Base-by-base conservation (phyloP, 495 filamentous ascomycete genomes). In the Xylaria grammica region DNA sequence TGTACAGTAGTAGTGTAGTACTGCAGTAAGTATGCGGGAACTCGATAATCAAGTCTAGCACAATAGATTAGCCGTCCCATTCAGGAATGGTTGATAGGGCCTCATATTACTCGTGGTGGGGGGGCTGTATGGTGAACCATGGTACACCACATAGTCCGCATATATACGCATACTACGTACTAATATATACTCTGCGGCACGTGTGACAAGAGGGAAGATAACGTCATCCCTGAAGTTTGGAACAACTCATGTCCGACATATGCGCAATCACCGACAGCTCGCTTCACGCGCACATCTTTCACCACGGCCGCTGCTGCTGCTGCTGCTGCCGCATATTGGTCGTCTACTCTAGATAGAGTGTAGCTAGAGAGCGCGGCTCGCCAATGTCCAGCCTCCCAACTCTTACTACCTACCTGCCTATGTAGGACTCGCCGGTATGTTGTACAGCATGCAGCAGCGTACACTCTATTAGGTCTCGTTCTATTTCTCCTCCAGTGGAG, bases 231-330 rank as follows among this genome's bases (percentile, higher is more conserved):
- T 2, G 48, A 34, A 27, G 52, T 55, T 19, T 55, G 13, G n/a
- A 30, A 55, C 52, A 40, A 15, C n/a, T n/a, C n/a, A 55, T 54
- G 51, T 54, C 53, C 22, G 36, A 20, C 53, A 56, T 56, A 56
- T 56, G 53, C 53, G 53, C 53, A 56, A 56, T 56, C 22, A 42
- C 53, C 36, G 42, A 56, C 53, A 56, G 53, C n/a, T 48, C 34
- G 45, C 20, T 55, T n/a, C n/a, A n/a, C n/a, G n/a, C n/a, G 32
- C 17, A 40, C 52, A 38, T 40, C n/a, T 27, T 38, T 7, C 26
- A 38, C 13, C 15, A n/a, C 24, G 19, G 30, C 9, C 19, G n/a
- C 19, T 24, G 22, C 11, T 4, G 7, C 1, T 19, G 20, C 19
- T 19, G 24, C 17, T 24, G 19, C 15, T 27, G 24, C 6, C 27